phyloP scores from a whole-genome alignment of 176 grass and related monocot genomes.

The Oryza glumipatula region DNA sequence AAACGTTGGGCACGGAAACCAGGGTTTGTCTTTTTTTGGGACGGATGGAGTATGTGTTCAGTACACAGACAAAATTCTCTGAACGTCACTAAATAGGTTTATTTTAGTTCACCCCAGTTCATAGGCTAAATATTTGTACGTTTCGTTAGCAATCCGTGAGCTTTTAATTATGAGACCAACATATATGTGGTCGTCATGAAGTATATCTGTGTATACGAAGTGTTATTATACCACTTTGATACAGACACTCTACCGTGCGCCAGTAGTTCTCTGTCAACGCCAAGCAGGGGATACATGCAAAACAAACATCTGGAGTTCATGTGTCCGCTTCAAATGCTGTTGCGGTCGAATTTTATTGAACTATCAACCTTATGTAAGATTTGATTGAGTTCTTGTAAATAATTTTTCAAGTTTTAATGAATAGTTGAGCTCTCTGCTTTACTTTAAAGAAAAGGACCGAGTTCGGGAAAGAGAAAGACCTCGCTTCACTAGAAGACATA shows the following conservation, averaged over 20 bases:
- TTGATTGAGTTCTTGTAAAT: conserved; percentile 27
- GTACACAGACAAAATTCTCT: conserved; percentile 22
- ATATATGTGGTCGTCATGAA: not conserved
- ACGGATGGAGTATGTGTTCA: not conserved
- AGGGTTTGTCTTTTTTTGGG: too few species aligned
- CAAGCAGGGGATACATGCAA: not conserved
- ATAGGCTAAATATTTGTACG: not conserved
- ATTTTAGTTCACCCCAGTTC: not conserved
- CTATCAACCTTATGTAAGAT: not conserved
- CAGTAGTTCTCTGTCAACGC: conserved; percentile 31
- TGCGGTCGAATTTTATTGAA: conserved; percentile 1
- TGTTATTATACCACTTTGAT: not conserved
- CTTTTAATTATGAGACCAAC: not conserved
- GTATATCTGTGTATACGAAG: not conserved
- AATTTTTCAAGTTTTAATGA: not conserved
- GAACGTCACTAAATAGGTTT: not conserved
- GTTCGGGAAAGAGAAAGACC: not conserved
- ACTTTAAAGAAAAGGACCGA: not conserved
- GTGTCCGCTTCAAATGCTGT: conserved; percentile 37
- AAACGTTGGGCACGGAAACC: too few species aligned
- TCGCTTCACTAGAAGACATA: not conserved
- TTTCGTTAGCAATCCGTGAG: not conserved
- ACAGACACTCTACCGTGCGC: conserved; percentile 22
- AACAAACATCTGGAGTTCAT: conserved; percentile 17
- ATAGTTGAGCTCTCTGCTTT: not conserved